Evolutionary conservation across 2,329 filamentous ascomycete genomes (phyloP), one percentile per base, ranked within the genome.

Genomic region (Juglanconis oblonga): DNA sequence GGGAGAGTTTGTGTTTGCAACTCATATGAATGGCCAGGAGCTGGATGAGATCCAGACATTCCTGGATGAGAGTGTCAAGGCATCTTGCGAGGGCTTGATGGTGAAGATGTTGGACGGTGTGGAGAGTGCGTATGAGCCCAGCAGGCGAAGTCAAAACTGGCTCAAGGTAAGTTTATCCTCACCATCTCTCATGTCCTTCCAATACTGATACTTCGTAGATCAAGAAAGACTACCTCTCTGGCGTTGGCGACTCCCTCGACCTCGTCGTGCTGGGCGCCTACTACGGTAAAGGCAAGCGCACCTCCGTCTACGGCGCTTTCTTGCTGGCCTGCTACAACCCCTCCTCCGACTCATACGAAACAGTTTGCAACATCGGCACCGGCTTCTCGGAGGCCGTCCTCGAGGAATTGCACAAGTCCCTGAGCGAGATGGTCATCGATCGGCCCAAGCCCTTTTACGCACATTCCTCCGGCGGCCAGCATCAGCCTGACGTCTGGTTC

Each of bases 401-500:
- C n/a, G 90, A 96, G 69, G 89, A 93, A 40, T 81, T 98, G 13
- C 87, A 98, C 78, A 80, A 83, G 31, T 81, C 88, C 55, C 86
- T 99, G 33, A 88, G 85, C 0, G 82, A 86, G 8, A 86, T 92
- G 53, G 87, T 89, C 66, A 99, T 99, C 67, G 92, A 96, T 70
- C 87, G 88, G 1, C 86, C 94, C 1, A 99, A 99, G 71, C 95
- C 95, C 0, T 99, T 97, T 74, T 99, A 98, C 76, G 82, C 87
- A 1, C 95, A 99, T 74, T 92, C 90, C 4, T 78, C 82, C 0
- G 91, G 91, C 54, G 87, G 87, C 53, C 94, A 96, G 76, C 92
- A 98, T 72, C 95, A 99, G 73, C 95, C 95, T 1, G 95, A 99
- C 73, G 92, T 99, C 42, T 99, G 95, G 95, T 95, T 99, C 72